phyloP scores from a whole-genome alignment of 2,329 filamentous ascomycete species.

The Nemania sp. region DNA sequence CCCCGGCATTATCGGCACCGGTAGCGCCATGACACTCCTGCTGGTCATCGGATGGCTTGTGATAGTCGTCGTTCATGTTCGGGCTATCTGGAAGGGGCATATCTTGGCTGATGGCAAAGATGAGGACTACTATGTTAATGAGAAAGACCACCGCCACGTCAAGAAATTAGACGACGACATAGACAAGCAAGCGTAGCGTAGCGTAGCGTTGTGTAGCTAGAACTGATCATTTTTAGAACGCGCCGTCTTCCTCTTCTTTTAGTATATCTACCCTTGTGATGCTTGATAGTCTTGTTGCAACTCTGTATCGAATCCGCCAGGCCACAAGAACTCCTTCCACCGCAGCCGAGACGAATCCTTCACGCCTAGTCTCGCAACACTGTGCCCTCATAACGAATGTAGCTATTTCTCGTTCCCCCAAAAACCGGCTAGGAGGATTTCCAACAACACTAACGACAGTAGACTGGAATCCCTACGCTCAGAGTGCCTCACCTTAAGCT shows the following conservation, averaged over 20 bases:
- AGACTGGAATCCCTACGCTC: no score
- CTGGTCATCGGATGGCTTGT: conserved; percentile 61
- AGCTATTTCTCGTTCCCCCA: no score
- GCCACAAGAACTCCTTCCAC: no score
- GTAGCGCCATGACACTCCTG: conserved; percentile 59
- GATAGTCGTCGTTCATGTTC: conserved; percentile 53
- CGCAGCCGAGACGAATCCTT: no score
- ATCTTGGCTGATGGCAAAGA: conserved; percentile 65
- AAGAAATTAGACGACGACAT: conserved; percentile 28
- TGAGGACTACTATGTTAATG: conserved; percentile 49
- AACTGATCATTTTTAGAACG: background rate
- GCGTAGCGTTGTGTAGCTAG: conserved; percentile 8
- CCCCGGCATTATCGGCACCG: conserved; percentile 56
- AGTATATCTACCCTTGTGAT: background rate
- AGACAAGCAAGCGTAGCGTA: conserved; percentile 28
- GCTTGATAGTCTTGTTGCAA: no score
- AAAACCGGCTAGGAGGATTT: no score
- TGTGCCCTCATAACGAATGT: no score
- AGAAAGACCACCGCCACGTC: conserved; percentile 31
- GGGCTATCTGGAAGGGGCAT: conserved; percentile 54
- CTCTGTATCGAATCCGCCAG: no score
- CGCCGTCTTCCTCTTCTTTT: background rate
- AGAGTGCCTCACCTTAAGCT: no score
- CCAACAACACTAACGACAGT: no score
- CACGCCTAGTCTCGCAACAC: no score